Base-by-base conservation (phyloP, 371 early-diverging fungal genomes). In the Lichtheimia ramosa region DNA sequence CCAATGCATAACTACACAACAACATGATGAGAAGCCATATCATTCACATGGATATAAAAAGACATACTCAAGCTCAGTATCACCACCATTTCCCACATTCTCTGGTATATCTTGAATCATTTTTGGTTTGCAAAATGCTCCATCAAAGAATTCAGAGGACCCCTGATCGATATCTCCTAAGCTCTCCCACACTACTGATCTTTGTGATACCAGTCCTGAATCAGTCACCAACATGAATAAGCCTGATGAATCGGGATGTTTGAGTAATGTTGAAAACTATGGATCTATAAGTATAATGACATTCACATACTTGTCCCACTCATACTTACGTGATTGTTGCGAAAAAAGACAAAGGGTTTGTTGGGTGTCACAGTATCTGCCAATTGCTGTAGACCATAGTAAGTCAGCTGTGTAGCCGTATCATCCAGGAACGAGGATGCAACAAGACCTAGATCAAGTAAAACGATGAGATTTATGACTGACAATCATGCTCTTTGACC, bases 221-320 rank as follows among this genome's bases (percentile, higher is more conserved):
- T 96, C 97, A 3, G 96, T 95, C 41, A 94, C 91, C 23, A 96
- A 81, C 42, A 89, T 85, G 70, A 81, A 94, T 16, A 96, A 75
- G 21, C 73, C 82, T 0, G 74, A 81, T 7, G 68, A 74, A 62
- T 75, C 61, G 0, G 82, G 71, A 57, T 88, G 88, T 70, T 88
- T 89, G 64, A 79, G 89, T 18, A 96, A 70, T 0, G 94, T 94
- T 3, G 86, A 88, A 58, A 96, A 96, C 87, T 88, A 48, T 43
- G 4, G 48, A 53, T 2, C 12, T n/a, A n/a, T n/a, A n/a, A n/a
- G n/a, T n/a, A n/a, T n/a, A n/a, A n/a, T n/a, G n/a, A n/a, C n/a
- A n/a, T n/a, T n/a, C n/a, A n/a, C n/a, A n/a, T n/a, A n/a, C n/a
- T n/a, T n/a, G n/a, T n/a, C 40, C 34, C 43, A 50, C 54, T 28